Conservation (phyloP, 352 stramenopile genomes). For the Elongisporangium undulatum region DNA sequence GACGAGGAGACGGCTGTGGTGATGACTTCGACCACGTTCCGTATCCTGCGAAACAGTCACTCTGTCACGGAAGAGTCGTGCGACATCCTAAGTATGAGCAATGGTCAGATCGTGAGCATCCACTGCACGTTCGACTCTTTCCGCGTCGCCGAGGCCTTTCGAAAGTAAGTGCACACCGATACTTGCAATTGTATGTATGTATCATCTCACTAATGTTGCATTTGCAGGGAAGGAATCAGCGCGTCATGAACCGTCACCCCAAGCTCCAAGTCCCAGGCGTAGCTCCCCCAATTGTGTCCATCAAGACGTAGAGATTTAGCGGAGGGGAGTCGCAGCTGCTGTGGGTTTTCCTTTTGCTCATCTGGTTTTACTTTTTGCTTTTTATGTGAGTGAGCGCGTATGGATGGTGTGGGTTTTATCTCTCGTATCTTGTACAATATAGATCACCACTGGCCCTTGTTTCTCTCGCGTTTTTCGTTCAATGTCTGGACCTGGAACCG, state of each 20-base stretch:
- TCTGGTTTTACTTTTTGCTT: constrained; percentile 5
- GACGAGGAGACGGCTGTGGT: constrained; percentile 85
- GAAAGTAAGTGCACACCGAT: constrained; percentile 52
- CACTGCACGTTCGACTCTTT: constrained; percentile 88
- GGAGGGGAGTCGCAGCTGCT: background rate
- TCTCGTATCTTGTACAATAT: constrained; percentile 25
- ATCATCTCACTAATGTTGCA: background rate
- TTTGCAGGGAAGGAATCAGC: background rate
- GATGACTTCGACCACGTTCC: constrained; percentile 85
- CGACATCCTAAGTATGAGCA: constrained; percentile 77
- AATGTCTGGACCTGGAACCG: background rate
- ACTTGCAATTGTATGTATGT: too few relatives aligned
- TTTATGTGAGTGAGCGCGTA: constrained; percentile 5
- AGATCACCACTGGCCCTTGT: constrained; percentile 12
- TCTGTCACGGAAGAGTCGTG: constrained; percentile 84
- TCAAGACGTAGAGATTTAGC: background rate
- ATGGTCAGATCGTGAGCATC: constrained; percentile 73
- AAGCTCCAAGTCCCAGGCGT: background rate
- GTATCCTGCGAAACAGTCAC: constrained; percentile 84
- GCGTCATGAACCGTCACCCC: constrained; percentile 1
- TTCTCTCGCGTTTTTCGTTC: background rate
- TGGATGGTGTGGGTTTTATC: constrained; percentile 6
- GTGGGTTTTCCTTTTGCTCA: background rate
- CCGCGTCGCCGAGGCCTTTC: constrained; percentile 77
- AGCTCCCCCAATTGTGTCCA: background rate